A percentile compares a stretch with the other conserved stretches of the same genome.
These are phyloP conservation scores for Fusarium sp. DNA, from an alignment of 2,329 filamentous ascomycete species.

Conservation along the genomic window DNA sequence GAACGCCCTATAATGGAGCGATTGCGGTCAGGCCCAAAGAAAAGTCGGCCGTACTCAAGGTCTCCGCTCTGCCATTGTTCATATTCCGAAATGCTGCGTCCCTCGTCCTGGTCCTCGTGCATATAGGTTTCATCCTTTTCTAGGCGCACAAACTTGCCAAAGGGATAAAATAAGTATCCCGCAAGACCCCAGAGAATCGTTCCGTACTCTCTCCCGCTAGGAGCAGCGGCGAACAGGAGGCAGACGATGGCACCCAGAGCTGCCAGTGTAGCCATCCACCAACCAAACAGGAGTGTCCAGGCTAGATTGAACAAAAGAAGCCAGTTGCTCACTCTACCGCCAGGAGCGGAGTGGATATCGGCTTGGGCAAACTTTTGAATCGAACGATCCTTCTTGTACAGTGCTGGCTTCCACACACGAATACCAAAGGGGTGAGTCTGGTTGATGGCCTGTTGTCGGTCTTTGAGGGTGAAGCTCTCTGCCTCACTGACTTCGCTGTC, in stretches of 20 bases:
- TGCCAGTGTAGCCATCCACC: constrained; percentile 89
- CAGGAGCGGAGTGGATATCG: constrained; percentile 95
- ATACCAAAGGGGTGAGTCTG: constrained; percentile 99
- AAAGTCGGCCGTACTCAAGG: constrained; percentile 92
- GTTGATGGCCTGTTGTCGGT: constrained; percentile 97
- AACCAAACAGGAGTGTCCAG: constrained; percentile 93
- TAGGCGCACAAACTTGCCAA: constrained; percentile 93
- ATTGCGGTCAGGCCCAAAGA: constrained; percentile 86
- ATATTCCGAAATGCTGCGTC: constrained; percentile 96
- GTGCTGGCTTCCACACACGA: constrained; percentile 96
- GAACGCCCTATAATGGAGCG: constrained; percentile 87
- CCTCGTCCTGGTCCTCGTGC: constrained; percentile 94
- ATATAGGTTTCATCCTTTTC: constrained; percentile 94
- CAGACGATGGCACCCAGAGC: constrained; percentile 80
- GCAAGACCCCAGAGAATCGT: constrained; percentile 85
- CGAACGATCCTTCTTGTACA: constrained; percentile 97
- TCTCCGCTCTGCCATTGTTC: constrained; percentile 99
- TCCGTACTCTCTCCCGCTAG: constrained; percentile 87
- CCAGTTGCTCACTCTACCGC: constrained; percentile 85
- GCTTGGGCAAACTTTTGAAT: constrained; percentile 96
- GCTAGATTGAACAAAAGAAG: constrained; percentile 87
- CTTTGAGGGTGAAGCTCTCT: constrained; percentile 97
- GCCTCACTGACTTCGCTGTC: constrained; percentile 85
- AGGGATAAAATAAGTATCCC: constrained; percentile 92
- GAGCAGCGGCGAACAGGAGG: constrained; percentile 79